Base-by-base conservation (phyloP, 2,329 filamentous ascomycete genomes). In the Drechslerella stenobrocha region DNA sequence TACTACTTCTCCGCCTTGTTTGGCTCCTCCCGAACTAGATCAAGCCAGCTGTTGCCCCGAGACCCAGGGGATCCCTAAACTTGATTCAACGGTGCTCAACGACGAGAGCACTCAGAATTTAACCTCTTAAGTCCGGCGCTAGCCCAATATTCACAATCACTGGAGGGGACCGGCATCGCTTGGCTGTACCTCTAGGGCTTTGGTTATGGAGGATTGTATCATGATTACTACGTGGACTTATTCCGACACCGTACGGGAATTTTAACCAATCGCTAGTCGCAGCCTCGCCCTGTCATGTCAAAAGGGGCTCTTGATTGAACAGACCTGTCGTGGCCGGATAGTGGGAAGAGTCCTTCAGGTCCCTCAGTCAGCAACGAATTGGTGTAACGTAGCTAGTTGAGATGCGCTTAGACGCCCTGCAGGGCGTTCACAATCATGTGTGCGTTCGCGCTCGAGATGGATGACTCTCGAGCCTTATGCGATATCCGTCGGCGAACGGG, bases 321-420 rank as follows among this genome's bases (percentile, higher is more conserved):
- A n/a, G n/a, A n/a, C n/a, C n/a, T n/a, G n/a, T n/a, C n/a, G n/a
- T n/a, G n/a, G n/a, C n/a, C n/a, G n/a, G n/a, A n/a, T n/a, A n/a
- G n/a, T n/a, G n/a, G n/a, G n/a, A n/a, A n/a, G n/a, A n/a, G n/a
- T n/a, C n/a, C n/a, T n/a, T n/a, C n/a, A n/a, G 28, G 28, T 30
- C 28, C 28, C 22, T 20, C 18, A 18, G 37, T 18, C 13, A 42
- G 11, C 28, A 30, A 20, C 8, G 8, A 7, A 42, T 20, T 42
- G 37, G 37, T 42, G 37, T 42, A 42, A 42, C 37, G 3, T 42
- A 42, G 37, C 37, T 42, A 18, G n/a, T 20, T 2, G 18, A 7
- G 37, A 18, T 42, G 37, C 37, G 37, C 37, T 42, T 42, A 42
- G 34, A 42, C 37, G 37, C 37, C 37, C 37, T 42, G 37, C 37